Base-by-base conservation (phyloP, 805 yeast species). In the Hagleromyces aurorensis region DNA sequence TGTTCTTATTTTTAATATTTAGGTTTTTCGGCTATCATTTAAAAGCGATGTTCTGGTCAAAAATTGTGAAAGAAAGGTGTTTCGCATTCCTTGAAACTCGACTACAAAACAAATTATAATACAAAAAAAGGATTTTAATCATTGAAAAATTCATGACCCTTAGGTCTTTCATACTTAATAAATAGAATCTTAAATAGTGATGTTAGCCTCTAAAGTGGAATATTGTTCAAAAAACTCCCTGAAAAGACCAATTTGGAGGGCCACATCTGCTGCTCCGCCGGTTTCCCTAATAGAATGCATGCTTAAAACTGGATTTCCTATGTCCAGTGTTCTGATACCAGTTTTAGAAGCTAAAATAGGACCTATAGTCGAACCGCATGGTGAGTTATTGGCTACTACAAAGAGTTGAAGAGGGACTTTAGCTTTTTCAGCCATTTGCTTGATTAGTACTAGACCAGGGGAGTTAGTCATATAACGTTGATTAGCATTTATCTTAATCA, bases 281-380 rank as follows among this genome's bases (percentile, higher is more conserved):
- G 94, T 86, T 57, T 87, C 97, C 55, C 96, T 72, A 37, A 84
- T 78, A 1, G 93, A 80, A 51, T 87, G 97, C 97, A 87, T 87
- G 36, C 91, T 77, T 46, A 87, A 63, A 48, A 86, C 91, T 1
- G 96, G 94, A 48, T 83, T 84, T 34, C 97, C 97, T 30, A 87
- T 59, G 57, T 87, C 97, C 37, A 87, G 59, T 3, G 95, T 83
- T 51, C 91, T 70, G 29, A 87, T 69, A 30, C 97, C 97, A 21
- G 86, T 67, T 43, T 80, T 80, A 3, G 94, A 78, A 19, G 95
- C 79, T 34, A 89, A 63, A 57, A 87, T 82, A 13, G 97, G 97
- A 1, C 97, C 98, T 48, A 89, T 89, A 2, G 98, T 89, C 2
- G 94, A 79, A 3, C 98, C 98, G 59, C 97, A 89, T 3, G 96